Percentiles rank a stretch among this genome's conserved stretches.
Evolutionary conservation across 148 eudicot species (phyloP).

Genomic region (Rhododendron vialii): DNA sequence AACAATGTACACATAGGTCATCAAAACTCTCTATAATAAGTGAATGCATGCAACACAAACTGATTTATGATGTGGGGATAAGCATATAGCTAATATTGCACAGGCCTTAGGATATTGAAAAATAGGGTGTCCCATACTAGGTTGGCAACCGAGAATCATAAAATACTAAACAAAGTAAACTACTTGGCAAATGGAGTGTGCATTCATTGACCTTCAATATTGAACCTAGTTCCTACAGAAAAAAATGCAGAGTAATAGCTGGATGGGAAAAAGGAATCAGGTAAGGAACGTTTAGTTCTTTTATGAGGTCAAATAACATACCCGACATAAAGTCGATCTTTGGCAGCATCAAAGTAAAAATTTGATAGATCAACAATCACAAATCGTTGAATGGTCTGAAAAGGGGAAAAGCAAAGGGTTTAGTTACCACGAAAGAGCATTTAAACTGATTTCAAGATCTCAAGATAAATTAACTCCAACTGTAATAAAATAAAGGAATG

Average conservation of each 20-base stretch:
- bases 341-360: slow-evolving; percentile 92
- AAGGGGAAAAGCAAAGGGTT: background rate
- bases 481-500: background rate
- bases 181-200: background rate
- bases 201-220: background rate
- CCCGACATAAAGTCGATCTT: slow-evolving; percentile 97
- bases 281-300: background rate
- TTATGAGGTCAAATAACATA: slow-evolving; percentile 26
- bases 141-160: background rate
- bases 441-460: background rate
- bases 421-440: background rate
- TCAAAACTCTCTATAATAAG: background rate
- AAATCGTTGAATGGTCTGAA: slow-evolving; percentile 86
- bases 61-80: background rate
- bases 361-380: slow-evolving; percentile 96
- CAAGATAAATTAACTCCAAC: background rate
- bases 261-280: background rate
- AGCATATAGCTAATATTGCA: background rate
- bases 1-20: background rate
- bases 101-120: background rate
- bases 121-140: background rate
- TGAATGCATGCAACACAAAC: background rate
- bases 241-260: background rate
- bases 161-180: background rate
- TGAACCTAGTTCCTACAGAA: background rate